Evolutionary conservation across 2,329 filamentous ascomycete species (phyloP).

Genomic region (Ophiostoma sp.): DNA sequence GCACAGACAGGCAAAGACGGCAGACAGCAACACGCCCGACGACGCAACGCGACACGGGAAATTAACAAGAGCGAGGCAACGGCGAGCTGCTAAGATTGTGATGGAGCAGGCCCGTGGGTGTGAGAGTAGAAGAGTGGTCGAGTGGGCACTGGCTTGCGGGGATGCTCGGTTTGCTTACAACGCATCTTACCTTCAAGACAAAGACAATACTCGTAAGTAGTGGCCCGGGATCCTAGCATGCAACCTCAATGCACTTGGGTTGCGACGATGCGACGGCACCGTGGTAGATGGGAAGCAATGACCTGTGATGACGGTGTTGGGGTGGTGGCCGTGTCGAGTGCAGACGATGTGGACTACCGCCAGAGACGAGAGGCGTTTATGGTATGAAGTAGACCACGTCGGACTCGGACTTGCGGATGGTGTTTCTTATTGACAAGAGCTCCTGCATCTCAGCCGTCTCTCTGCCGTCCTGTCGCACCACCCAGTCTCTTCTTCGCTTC

Average conservation of each 20-base stretch:
- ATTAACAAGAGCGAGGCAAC: conserved; percentile 2
- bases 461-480: too few species aligned
- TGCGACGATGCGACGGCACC: neutral
- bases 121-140: neutral
- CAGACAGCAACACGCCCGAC: neutral
- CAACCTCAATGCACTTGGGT: neutral
- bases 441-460: too few species aligned
- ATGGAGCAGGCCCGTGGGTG: conserved; percentile 1
- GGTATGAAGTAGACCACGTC: too few species aligned
- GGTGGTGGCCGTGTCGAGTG: neutral
- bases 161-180: neutral
- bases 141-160: neutral
- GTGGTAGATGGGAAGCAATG: neutral
- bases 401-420: too few species aligned
- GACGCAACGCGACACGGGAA: conserved; percentile 4
- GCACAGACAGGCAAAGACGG: neutral
- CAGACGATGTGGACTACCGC: too few species aligned
- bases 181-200: too few species aligned
- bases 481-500: too few species aligned
- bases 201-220: neutral
- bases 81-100: conserved; percentile 13
- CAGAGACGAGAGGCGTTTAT: too few species aligned
- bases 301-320: neutral
- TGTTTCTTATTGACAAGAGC: neutral
- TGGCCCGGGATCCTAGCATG: neutral